These are phyloP conservation scores for Pythium guiyangense DNA, from an alignment of 352 stramenopile genomes.

Conservation along the genomic window DNA sequence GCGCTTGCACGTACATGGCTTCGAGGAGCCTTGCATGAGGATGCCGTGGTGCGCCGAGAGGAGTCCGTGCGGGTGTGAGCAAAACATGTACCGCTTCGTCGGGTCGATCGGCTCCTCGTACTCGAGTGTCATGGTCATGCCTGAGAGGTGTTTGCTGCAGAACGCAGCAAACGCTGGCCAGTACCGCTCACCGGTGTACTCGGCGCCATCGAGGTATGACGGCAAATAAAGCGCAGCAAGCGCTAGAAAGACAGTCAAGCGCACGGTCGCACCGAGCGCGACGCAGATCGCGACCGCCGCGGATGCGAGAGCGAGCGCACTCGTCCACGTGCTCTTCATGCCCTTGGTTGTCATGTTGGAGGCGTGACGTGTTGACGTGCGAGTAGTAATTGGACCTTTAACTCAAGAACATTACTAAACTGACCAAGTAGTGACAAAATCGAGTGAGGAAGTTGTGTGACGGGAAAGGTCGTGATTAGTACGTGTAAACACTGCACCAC, in stretches of 20 bases:
- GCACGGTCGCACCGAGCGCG: slow-evolving; percentile 16
- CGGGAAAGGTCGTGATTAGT: too few species aligned
- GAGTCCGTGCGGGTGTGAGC: slow-evolving; percentile 71
- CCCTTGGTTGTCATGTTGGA: slow-evolving; percentile 4
- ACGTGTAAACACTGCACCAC: too few species aligned
- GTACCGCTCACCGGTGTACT: slow-evolving; percentile 51
- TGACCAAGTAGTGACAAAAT: background rate
- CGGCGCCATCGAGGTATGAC: slow-evolving; percentile 51
- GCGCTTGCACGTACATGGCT: slow-evolving; percentile 34
- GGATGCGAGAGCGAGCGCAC: slow-evolving; percentile 24
- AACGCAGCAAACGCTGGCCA: slow-evolving; percentile 54
- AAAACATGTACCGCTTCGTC: slow-evolving; percentile 72
- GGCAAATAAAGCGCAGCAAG: slow-evolving; percentile 41
- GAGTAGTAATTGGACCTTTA: background rate
- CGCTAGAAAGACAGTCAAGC: slow-evolving; percentile 15
- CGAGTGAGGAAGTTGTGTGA: too few species aligned
- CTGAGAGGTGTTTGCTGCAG: slow-evolving; percentile 23
- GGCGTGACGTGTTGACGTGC: background rate
- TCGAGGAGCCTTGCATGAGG: slow-evolving; percentile 51
- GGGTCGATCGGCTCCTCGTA: slow-evolving; percentile 63
- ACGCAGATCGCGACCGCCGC: slow-evolving; percentile 26
- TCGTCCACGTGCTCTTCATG: slow-evolving; percentile 18
- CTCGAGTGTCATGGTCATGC: slow-evolving; percentile 54
- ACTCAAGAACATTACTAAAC: background rate
- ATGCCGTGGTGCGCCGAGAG: slow-evolving; percentile 67